A percentile compares a stretch with the other conserved stretches of the same genome.
These are phyloP conservation scores for Chrysanthemum makinoi DNA, from an alignment of 129 eudicot species.

Conservation along the genomic window DNA sequence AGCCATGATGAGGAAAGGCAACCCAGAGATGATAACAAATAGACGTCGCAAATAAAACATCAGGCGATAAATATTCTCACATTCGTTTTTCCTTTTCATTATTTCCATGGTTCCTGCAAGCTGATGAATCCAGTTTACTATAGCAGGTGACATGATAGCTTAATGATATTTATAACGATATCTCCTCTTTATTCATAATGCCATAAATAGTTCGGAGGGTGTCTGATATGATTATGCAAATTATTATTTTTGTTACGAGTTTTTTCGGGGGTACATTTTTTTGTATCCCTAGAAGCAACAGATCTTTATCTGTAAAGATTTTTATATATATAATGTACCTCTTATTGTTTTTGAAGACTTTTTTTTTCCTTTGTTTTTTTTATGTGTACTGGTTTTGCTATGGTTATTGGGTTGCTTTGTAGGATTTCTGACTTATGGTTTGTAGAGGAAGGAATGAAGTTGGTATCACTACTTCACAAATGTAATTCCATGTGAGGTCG, in stretches of 20 bases:
- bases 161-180: background rate
- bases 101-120: slow-evolving; percentile 5
- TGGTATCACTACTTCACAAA: background rate
- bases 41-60: slow-evolving; percentile 64
- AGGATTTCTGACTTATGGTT: background rate
- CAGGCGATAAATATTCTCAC: background rate
- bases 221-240: background rate
- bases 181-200: slow-evolving; percentile 10
- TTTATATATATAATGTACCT: background rate
- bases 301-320: background rate
- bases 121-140: slow-evolving; percentile 9
- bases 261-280: background rate
- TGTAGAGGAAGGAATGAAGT: background rate
- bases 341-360: background rate
- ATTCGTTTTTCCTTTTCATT: background rate
- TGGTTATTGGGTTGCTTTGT: slow-evolving; percentile 3
- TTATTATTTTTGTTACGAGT: background rate
- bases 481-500: too few relatives aligned
- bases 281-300: background rate
- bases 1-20: slow-evolving; percentile 93
- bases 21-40: slow-evolving; percentile 53
- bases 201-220: background rate
- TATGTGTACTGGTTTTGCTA: background rate
- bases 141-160: background rate
- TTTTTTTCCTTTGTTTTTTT: background rate